Evolutionary conservation across 345 rosid genomes (phyloP), one percentile per base, ranked within the genome.

Genomic region (Populus simonii): DNA sequence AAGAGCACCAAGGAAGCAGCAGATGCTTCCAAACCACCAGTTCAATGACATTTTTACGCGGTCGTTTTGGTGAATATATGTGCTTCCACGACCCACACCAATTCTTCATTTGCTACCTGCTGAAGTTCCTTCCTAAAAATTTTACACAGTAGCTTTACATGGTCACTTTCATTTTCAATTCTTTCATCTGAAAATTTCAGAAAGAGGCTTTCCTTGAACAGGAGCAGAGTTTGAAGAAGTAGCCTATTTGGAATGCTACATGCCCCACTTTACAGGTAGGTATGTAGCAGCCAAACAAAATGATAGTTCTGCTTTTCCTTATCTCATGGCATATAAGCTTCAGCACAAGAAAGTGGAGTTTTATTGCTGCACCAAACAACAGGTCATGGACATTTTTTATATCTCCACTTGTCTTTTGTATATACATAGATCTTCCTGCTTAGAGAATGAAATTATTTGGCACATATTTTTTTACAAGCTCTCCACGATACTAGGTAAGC

Each of bases 1-100:
- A 92, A 87, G 89, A 89, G 80, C 79, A 74, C 86, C 17, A 86
- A 80, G 79, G 94, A 90, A 71, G 83, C 86, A 61, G 86, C 83
- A 36, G 91, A 90, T 62, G 77, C 81, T 80, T 71, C 93, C 67
- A 88, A 87, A 80, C 79, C 86, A 36, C 75, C 89, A 36, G 83
- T 69, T 41, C 87, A 86, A 36, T 86, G 87, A 86, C 43, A 55
- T 45, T 15, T 78, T 55, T 10, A 16, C 31, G 23, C 20, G 72
- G 51, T 73, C 49, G 33, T 67, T 68, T 45, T 36, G 33, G 20
- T 22, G 33, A 41, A 10, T 39, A 15, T 35, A 38, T 59, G 25
- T n/a, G 35, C 62, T 39, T 71, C 66, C 70, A 53, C 38, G 35
- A 25, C 29, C 53, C 29, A 65, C 41, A 11, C 18, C 12, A 25